These are phyloP conservation scores for Suillus discolor DNA, from an alignment of 768 basidiomycete species.

Conservation along the genomic window DNA sequence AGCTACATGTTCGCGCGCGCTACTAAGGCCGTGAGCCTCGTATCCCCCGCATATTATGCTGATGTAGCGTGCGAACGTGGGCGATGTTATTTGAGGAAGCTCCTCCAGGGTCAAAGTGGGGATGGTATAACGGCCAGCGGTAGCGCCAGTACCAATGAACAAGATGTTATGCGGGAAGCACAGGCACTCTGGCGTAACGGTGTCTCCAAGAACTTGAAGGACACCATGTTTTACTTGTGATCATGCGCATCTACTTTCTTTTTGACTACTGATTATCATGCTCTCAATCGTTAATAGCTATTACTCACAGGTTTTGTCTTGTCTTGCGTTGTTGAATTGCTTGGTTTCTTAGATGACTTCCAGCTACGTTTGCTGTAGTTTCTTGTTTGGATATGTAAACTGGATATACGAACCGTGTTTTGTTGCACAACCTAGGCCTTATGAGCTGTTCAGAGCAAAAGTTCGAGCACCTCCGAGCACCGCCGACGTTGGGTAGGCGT, in stretches of 20 bases:
- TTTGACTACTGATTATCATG: background rate
- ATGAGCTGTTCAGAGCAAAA: background rate
- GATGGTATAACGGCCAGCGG: conserved; percentile 32
- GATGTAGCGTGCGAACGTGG: conserved; percentile 57
- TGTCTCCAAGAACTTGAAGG: conserved; percentile 52
- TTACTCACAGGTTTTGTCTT: conserved; percentile 5
- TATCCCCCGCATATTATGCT: conserved; percentile 43
- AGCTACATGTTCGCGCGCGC: conserved; percentile 62
- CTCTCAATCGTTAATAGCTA: background rate
- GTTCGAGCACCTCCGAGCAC: background rate
- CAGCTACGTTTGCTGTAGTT: background rate
- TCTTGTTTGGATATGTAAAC: background rate
- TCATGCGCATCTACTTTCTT: background rate
- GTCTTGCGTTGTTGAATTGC: background rate
- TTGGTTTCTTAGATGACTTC: background rate
- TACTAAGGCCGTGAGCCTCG: conserved; percentile 47
- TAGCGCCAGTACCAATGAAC: conserved; percentile 44
- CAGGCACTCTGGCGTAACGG: conserved; percentile 55
- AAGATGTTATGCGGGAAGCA: conserved; percentile 58
- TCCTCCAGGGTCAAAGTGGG: conserved; percentile 40
- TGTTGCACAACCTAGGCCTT: background rate
- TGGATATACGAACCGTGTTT: background rate
- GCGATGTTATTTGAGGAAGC: conserved; percentile 51
- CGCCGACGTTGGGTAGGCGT: background rate
- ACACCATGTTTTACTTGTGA: conserved; percentile 81